Evolutionary conservation across 345 rosid genomes (phyloP).

Genomic region (Litchi chinensis): DNA sequence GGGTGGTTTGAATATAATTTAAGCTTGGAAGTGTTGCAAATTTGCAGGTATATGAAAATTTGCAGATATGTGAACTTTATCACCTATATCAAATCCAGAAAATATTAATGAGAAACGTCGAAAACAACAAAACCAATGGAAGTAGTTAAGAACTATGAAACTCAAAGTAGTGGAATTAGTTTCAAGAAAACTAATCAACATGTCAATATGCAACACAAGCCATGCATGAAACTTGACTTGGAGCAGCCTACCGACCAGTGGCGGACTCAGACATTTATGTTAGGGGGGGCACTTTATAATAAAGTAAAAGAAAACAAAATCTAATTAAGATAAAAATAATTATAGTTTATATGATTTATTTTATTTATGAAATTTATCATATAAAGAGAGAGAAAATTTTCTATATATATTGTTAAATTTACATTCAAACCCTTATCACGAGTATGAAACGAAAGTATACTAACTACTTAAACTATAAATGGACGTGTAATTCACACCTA

Average conservation of each 20-base stretch:
- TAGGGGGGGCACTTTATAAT: too few relatives aligned
- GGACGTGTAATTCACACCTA: too few relatives aligned
- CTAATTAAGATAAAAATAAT: too few relatives aligned
- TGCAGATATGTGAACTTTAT: constrained; percentile 83
- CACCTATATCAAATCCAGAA: constrained; percentile 82
- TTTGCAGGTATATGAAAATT: constrained; percentile 60
- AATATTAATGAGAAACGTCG: constrained; percentile 65
- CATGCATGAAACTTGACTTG: constrained; percentile 35
- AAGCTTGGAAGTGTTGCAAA: not conserved
- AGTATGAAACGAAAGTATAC: too few relatives aligned
- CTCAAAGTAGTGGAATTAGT: constrained; percentile 17
- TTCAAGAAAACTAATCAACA: constrained; percentile 14
- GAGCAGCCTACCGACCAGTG: constrained; percentile 41
- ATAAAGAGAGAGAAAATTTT: too few relatives aligned
- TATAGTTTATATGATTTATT: too few relatives aligned
- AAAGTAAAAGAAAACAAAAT: too few relatives aligned
- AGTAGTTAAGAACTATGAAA: constrained; percentile 21
- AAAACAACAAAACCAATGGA: constrained; percentile 23
- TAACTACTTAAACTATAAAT: too few relatives aligned
- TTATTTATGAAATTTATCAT: too few relatives aligned
- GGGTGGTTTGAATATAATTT: not conserved
- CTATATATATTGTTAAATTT: too few relatives aligned
- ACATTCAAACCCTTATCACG: too few relatives aligned
- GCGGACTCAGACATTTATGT: too few relatives aligned
- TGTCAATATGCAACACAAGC: constrained; percentile 19